Evolutionary conservation across 306 rosid species (phyloP).

Genomic region (Prunus dulcis): DNA sequence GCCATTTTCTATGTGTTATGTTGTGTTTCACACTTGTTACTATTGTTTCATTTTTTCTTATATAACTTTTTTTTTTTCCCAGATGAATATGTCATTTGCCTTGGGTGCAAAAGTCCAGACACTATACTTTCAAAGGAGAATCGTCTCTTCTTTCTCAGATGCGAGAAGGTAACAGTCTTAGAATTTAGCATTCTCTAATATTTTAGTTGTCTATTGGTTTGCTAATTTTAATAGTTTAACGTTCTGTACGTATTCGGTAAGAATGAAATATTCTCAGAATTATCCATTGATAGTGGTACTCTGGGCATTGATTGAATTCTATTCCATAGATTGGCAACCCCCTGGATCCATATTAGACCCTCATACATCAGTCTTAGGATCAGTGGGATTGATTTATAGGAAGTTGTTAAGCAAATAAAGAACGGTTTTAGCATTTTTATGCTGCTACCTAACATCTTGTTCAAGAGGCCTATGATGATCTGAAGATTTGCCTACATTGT

Average conservation of each 20-base stretch:
- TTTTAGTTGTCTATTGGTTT: background rate
- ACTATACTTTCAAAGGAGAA: slow-evolving; percentile 94
- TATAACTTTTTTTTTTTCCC: slow-evolving; percentile 16
- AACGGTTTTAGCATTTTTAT: background rate
- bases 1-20: too few relatives aligned
- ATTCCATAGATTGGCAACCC: background rate
- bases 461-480: slow-evolving; percentile 28
- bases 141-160: slow-evolving; percentile 92
- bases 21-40: background rate
- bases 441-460: background rate
- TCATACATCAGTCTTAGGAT: background rate
- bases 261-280: too few relatives aligned
- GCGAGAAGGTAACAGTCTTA: slow-evolving; percentile 72
- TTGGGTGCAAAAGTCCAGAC: slow-evolving; percentile 97
- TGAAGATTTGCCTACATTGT: slow-evolving; percentile 29
- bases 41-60: background rate
- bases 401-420: background rate
- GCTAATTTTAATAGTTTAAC: background rate
- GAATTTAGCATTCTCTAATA: background rate
- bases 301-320: background rate
- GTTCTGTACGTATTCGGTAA: too few relatives aligned
- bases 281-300: too few relatives aligned
- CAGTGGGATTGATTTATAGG: background rate
- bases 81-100: slow-evolving; percentile 88
- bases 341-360: background rate